Base-by-base conservation (phyloP, 768 basidiomycete genomes). In the Mycena kentingensis region DNA sequence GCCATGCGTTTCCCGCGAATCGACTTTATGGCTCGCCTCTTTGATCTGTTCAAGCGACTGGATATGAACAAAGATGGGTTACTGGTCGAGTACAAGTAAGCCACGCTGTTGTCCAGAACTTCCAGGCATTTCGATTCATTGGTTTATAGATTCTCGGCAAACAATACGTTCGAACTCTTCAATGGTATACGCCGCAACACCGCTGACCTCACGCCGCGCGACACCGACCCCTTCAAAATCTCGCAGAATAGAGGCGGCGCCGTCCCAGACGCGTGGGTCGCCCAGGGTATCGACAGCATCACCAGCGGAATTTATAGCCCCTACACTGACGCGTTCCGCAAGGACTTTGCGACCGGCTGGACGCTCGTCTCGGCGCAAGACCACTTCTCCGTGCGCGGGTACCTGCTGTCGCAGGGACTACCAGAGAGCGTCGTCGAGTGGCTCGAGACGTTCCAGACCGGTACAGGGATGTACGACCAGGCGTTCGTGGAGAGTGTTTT, bases 1-100 rank as follows among this genome's bases (percentile, higher is more conserved):
- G 76, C 75, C 1, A 76, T 76, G 74, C 68, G 76, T 3, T 77
- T 60, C 55, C 70, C 70, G 8, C 46, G 67, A 38, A 61, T 62
- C 32, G 58, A 60, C 3, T 58, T 63, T 34, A 71, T 73, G 71
- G 65, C 57, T 25, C 60, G 69, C 28, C 32, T 67, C 12, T 69
- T 66, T 43, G 50, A 69, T 19, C 60, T 73, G 24, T 66, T 66
- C 52, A 52, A 63, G 19, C 60, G 56, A 5, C 58, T 69, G 38
- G 67, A 67, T 16, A 49, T 57, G 5, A 60, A 55, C 15, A 24
- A 52, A 19, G 24, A 49, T 18, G 47, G 57, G 47, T 57, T 54
- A 51, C 55, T 48, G 48, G 61, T 50, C 58, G 58, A 34, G 49
- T 54, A 13, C 29, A 19, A 34, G 28, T 44, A 36, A 36, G 32